A percentile compares a stretch with the other conserved stretches of the same genome.
Evolutionary conservation across 2,329 filamentous ascomycete species (phyloP).

Genomic region (Arthroderma sp.): DNA sequence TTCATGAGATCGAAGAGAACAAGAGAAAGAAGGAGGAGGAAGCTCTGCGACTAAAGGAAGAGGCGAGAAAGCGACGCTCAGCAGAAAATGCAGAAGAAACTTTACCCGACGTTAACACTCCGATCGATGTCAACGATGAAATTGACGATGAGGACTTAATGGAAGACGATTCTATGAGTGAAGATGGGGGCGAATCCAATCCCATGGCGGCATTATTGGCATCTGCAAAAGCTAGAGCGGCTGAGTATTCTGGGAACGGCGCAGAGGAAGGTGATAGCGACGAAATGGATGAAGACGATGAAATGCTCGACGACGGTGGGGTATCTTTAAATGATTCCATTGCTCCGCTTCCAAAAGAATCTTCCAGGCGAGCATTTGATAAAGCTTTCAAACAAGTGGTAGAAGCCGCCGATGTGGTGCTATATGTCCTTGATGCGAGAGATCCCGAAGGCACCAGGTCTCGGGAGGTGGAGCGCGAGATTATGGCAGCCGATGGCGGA

Average conservation of each 20-base stretch:
- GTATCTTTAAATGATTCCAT: constrained; percentile 38
- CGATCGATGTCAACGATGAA: constrained; percentile 20
- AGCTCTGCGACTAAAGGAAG: constrained; percentile 53
- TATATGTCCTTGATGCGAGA: constrained; percentile 86
- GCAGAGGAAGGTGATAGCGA: constrained; percentile 48
- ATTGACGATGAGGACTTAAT: constrained; percentile 34
- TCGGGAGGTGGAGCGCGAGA: constrained; percentile 74
- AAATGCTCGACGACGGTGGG: constrained; percentile 36
- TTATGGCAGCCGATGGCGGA: constrained; percentile 75
- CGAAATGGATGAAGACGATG: constrained; percentile 35
- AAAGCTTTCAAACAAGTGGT: constrained; percentile 93
- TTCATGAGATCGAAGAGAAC: constrained; percentile 87
- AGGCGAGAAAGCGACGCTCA: constrained; percentile 39
- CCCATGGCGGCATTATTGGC: constrained; percentile 86
- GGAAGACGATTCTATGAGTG: constrained; percentile 42
- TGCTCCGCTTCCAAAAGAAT: constrained; percentile 33
- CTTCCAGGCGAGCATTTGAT: constrained; percentile 77
- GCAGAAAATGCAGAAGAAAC: constrained; percentile 20
- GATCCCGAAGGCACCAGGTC: constrained; percentile 86
- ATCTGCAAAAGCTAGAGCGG: constrained; percentile 65
- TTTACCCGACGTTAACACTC: constrained; percentile 18
- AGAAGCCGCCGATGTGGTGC: constrained; percentile 74
- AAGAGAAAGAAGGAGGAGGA: constrained; percentile 72
- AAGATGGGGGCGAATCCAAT: constrained; percentile 57
- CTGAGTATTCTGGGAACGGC: constrained; percentile 56